Evolutionary conservation across 2,329 filamentous ascomycete species (phyloP).

Genomic region (Ophiostoma ulmi): DNA sequence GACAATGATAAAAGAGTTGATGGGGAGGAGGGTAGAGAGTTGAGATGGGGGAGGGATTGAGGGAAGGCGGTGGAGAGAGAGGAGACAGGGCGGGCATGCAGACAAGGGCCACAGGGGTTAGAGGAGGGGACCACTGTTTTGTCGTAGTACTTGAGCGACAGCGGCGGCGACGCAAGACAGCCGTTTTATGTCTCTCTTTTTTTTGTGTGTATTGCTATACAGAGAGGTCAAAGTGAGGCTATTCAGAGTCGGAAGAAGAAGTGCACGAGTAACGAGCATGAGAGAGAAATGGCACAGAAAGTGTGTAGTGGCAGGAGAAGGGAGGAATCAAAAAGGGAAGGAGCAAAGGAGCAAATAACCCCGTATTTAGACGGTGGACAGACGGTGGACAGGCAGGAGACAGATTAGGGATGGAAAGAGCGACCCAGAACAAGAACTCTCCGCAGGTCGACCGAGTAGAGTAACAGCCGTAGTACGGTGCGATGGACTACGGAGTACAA

Average conservation of each 20-base stretch:
- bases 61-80: conserved; percentile 15
- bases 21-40: background rate
- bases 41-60: conserved; percentile 9
- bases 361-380: background rate
- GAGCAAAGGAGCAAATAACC: background rate
- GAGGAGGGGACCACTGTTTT: conserved; percentile 15
- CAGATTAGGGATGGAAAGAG: conserved; percentile 7
- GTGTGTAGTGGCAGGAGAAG: background rate
- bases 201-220: background rate
- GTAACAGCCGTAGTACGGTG: conserved; percentile 3
- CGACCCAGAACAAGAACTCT: conserved; percentile 10
- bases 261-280: background rate
- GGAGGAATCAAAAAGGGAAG: background rate
- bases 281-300: background rate
- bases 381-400: background rate
- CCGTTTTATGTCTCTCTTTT: conserved; percentile 9
- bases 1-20: background rate
- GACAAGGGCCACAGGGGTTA: conserved; percentile 14
- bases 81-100: conserved; percentile 13
- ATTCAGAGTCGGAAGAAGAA: background rate
- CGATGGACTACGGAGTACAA: background rate
- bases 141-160: conserved; percentile 15
- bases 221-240: background rate
- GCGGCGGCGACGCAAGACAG: conserved; percentile 8
- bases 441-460: conserved; percentile 1